These are phyloP conservation scores for Penicillium samsonianum DNA, from an alignment of 495 filamentous ascomycete genomes.

Conservation along the genomic window DNA sequence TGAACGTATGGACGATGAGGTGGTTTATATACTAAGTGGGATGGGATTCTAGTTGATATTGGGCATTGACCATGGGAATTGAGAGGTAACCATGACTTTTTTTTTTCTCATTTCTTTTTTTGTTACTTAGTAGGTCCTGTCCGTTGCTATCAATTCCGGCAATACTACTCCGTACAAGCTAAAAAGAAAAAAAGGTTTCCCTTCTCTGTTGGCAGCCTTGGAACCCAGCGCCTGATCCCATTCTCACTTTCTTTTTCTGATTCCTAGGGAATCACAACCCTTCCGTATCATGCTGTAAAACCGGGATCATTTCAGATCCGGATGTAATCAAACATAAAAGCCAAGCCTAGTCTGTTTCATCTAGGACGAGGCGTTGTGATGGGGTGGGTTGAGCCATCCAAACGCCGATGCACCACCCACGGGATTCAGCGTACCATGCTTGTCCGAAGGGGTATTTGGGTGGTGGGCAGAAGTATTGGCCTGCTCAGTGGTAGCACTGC, in stretches of 20 bases:
- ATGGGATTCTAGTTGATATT: not conserved
- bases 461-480: conserved; percentile 24
- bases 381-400: conserved; percentile 73
- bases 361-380: conserved; percentile 22
- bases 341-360: conserved; percentile 31
- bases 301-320: conserved; percentile 9
- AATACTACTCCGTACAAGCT: conserved; percentile 3
- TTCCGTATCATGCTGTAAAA: not conserved
- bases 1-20: not conserved
- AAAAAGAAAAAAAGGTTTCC: not conserved
- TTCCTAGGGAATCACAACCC: not conserved
- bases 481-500: conserved; percentile 30
- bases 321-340: conserved; percentile 9
- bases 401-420: conserved; percentile 93
- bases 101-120: not conserved
- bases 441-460: conserved; percentile 31
- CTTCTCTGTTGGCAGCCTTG: not conserved
- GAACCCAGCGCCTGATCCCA: not conserved
- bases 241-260: not conserved
- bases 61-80: not conserved
- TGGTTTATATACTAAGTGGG: not conserved
- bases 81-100: not conserved
- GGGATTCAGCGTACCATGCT: conserved; percentile 61
- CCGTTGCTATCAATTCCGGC: not conserved
- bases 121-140: not conserved